Conservation (phyloP, 306 rosid species). For the Castanospermum australe region DNA sequence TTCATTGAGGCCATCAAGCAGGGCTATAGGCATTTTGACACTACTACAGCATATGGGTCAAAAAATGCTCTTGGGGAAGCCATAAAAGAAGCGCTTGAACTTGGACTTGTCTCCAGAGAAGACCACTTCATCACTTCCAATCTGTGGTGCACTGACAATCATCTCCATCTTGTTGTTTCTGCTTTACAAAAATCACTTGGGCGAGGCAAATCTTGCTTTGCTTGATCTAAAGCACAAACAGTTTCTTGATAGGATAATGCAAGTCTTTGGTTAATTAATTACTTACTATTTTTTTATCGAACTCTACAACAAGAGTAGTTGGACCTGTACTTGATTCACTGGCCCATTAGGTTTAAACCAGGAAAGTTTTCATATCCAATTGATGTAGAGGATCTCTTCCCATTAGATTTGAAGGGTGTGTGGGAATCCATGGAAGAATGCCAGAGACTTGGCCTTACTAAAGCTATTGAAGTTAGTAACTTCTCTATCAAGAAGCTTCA, state of each 20-base stretch:
- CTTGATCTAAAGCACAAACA: too few relatives aligned
- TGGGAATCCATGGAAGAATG: constrained; percentile 62
- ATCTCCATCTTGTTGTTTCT: neutral
- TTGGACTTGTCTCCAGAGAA: neutral
- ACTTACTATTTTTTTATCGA: neutral
- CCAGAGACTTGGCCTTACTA: constrained; percentile 46
- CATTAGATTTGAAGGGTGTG: constrained; percentile 38
- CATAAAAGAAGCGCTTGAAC: neutral
- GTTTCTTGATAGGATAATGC: too few relatives aligned
- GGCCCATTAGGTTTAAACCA: too few relatives aligned
- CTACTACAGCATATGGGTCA: constrained; percentile 16
- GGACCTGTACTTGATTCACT: too few relatives aligned
- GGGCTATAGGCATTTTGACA: too few relatives aligned
- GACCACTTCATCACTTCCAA: constrained; percentile 22
- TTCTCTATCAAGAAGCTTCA: constrained; percentile 48
- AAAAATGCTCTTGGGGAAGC: constrained; percentile 15
- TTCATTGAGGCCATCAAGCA: constrained; percentile 8
- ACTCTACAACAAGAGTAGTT: neutral
- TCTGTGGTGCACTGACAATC: too few relatives aligned
- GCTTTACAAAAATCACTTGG: neutral
- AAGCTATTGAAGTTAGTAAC: constrained; percentile 52
- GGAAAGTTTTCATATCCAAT: neutral
- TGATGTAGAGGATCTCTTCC: neutral
- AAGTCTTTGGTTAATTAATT: neutral
- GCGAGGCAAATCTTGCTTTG: neutral